Base-by-base conservation (phyloP, 2,329 filamentous ascomycete species). In the Arachnopeziza araneosa region DNA sequence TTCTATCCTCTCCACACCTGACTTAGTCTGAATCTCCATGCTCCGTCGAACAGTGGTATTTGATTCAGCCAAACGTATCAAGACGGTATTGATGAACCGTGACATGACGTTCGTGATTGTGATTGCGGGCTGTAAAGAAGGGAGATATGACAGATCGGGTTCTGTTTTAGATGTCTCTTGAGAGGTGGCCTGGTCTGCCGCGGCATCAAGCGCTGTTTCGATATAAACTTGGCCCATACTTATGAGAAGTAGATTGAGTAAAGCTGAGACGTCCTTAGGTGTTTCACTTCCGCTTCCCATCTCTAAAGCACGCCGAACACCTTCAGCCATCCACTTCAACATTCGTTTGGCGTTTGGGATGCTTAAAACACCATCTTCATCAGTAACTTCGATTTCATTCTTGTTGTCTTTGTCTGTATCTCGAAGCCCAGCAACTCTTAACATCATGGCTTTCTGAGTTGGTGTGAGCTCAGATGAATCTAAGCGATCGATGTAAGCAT, bases 241-340 rank as follows among this genome's bases (percentile, higher is more conserved):
- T 32, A 86, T 86, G 54, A 98, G 83, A 1, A 99, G 82, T 24
- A 98, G 82, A 71, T 88, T 89, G 36, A 97, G 82, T 24, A 98
- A 81, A 62, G 91, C 86, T 52, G 88, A 89, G 59, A 98, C 91
- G 73, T 99, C 95, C 74, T 96, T 98, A 19, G 95, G 91, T 4
- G 92, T 97, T 68, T 99, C 95, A 60, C 83, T 88, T 56, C 87
- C 87, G 24, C 90, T 88, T 24, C 90, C 92, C n/a, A 99, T 80
- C 74, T 99, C 95, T 10, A 99, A 80, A 0, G 92, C 91, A 64
- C 95, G 83, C 49, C 95, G 90, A 24, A 99, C 93, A 63, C 91
- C 92, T 78, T 99, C 95, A 1, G 95, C 95, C 50, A 99, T 79
- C 95, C 95, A 99, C 72, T 91, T 96, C 62, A 99, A 83, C 93